Evolutionary conservation across 2,329 filamentous ascomycete species (phyloP), one percentile per base, ranked within the genome.

Genomic region (Cladosporium sp.): DNA sequence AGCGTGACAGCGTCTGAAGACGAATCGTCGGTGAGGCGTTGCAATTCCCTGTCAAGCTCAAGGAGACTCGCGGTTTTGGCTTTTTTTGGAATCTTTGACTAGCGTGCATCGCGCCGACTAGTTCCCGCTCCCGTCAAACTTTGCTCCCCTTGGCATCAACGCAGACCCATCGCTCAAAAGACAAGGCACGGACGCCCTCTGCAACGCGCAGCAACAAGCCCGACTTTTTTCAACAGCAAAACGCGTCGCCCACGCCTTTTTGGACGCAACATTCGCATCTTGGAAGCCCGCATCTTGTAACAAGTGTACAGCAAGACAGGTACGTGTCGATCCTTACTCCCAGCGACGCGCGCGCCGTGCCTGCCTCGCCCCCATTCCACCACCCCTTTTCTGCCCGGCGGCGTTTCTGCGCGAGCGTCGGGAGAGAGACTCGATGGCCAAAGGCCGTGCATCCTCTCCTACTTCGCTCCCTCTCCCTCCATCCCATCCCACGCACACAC

Each of bases 121-220:
- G 44, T 6, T 51, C n/a, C 59, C 59, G 59, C 32, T 30, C 28
- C 28, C 28, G 28, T 30, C 28, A 30, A 30, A 30, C 28, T 30
- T 30, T 30, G 28, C 28, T 30, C 3, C 28, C 28, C 28, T 30
- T 30, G 28, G 28, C 28, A 30, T 30, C 28, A 30, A 30, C 28
- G 28, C 28, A 30, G 28, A 4, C 28, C 28, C 28, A 6, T 30
- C 28, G 28, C 28, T 30, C 28, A 30, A 30, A 30, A 30, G 28
- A 30, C 28, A 30, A 30, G 28, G 28, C 34, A 36, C 34, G 60
- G 28, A 47, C 60, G 55, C 49, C 60, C 60, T 63, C 60, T 47
- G 60, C 51, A 57, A 57, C 61, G 61, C 61, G 61, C 61, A 57
- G 47, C 34, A 15, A 34, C 59, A 32, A 51, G 47, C 47, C 47